phyloP scores from a whole-genome alignment of 2,329 filamentous ascomycete genomes.

The Alternaria solani region DNA sequence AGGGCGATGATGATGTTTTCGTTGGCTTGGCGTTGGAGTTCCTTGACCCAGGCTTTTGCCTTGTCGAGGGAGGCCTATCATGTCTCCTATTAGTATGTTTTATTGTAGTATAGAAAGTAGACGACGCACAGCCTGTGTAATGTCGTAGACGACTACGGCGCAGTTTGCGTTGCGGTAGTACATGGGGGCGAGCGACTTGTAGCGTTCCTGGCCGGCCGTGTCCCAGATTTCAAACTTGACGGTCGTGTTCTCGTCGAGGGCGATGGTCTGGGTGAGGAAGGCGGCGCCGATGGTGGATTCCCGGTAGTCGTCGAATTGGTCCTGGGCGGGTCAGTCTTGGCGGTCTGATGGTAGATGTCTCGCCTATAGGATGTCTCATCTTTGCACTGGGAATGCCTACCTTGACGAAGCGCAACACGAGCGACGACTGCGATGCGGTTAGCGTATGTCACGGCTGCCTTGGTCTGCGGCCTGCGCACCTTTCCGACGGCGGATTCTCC shows the following conservation, averaged over 20 bases:
- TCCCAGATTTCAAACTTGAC: slow-evolving; percentile 98
- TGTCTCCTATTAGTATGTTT: no score
- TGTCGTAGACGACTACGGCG: slow-evolving; percentile 98
- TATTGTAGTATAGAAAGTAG: no score
- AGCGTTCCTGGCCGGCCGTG: slow-evolving; percentile 96
- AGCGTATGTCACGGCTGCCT: slow-evolving; percentile 39
- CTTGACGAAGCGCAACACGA: slow-evolving; percentile 98
- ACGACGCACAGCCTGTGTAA: slow-evolving; percentile 94
- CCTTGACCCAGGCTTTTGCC: slow-evolving; percentile 99
- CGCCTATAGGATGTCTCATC: no score
- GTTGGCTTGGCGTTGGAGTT: slow-evolving; percentile 97
- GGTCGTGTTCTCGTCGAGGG: slow-evolving; percentile 95
- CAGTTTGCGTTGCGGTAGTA: slow-evolving; percentile 99
- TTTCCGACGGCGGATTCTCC: slow-evolving; percentile 99
- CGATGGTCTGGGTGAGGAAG: slow-evolving; percentile 98
- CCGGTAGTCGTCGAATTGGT: slow-evolving; percentile 98
- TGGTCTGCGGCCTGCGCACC: slow-evolving; percentile 61
- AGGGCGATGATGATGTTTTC: slow-evolving; percentile 99
- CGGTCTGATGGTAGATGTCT: no score
- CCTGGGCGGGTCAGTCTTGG: slow-evolving; percentile 60
- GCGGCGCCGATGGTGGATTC: slow-evolving; percentile 98
- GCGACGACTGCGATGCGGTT: slow-evolving; percentile 76
- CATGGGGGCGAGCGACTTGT: slow-evolving; percentile 99
- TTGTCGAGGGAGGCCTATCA: slow-evolving; percentile 99
- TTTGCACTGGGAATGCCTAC: slow-evolving; percentile 54